Percentiles rank a stretch among this genome's conserved stretches.
Evolutionary conservation across 371 early-diverging fungal genomes (phyloP).

Genomic region (Nematocida minor): DNA sequence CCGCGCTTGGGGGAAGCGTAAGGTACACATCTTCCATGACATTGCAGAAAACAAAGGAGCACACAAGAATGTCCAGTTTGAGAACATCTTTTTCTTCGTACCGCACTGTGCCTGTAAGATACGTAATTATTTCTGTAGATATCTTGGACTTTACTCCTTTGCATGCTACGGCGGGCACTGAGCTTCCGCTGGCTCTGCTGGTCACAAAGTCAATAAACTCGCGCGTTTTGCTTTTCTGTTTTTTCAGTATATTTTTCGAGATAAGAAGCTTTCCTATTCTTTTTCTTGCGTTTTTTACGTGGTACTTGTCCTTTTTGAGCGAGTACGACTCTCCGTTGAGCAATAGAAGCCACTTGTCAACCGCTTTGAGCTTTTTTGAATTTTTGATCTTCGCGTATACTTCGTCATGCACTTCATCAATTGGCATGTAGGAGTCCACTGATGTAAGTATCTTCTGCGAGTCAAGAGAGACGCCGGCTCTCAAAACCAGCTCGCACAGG

Average conservation of each 20-base stretch:
- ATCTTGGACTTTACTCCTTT: slow-evolving; percentile 31
- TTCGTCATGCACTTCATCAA: slow-evolving; percentile 34
- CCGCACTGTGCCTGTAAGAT: not conserved
- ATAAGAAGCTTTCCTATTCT: slow-evolving; percentile 2
- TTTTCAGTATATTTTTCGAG: slow-evolving; percentile 38
- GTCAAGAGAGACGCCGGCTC: not conserved
- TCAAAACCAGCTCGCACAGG: slow-evolving; percentile 28
- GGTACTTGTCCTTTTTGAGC: slow-evolving; percentile 37
- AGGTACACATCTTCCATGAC: slow-evolving; percentile 28
- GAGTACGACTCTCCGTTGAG: slow-evolving; percentile 45
- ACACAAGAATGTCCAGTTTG: slow-evolving; percentile 15
- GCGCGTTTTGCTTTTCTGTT: slow-evolving; percentile 6
- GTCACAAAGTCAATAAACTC: not conserved
- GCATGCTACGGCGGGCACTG: not conserved
- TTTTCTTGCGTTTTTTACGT: slow-evolving; percentile 28
- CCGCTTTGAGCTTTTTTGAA: not conserved
- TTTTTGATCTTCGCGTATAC: slow-evolving; percentile 1
- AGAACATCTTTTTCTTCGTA: slow-evolving; percentile 23
- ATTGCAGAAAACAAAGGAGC: slow-evolving; percentile 32
- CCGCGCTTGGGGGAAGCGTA: not conserved
- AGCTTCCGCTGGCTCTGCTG: not conserved
- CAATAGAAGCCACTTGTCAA: slow-evolving; percentile 25
- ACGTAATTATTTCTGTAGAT: not conserved
- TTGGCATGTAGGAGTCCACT: not conserved
- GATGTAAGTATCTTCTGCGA: not conserved